Conservation (phyloP, 495 filamentous ascomycete genomes). For the Annulohypoxylon bovei region DNA sequence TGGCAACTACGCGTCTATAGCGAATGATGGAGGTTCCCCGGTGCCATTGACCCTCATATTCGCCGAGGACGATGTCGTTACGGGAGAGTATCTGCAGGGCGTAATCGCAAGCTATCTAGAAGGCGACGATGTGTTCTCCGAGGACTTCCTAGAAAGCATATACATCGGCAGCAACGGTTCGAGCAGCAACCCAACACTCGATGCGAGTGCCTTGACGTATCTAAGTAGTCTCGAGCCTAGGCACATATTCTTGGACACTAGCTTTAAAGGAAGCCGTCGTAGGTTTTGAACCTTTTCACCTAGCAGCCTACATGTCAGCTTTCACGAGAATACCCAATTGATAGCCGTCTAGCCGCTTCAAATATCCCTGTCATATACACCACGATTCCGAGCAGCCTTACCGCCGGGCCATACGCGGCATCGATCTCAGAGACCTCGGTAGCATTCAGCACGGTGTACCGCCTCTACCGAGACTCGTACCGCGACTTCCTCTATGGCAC, state of each 20-base stretch:
- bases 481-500: conserved; percentile 55
- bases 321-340: not conserved
- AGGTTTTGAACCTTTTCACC: not conserved
- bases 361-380: conserved; percentile 7
- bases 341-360: not conserved
- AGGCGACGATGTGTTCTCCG: conserved; percentile 39
- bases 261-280: conserved; percentile 4
- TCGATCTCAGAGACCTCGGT: conserved; percentile 41
- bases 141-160: conserved; percentile 48
- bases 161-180: conserved; percentile 43
- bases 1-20: conserved; percentile 15
- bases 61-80: conserved; percentile 36
- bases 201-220: conserved; percentile 25
- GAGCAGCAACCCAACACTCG: conserved; percentile 18
- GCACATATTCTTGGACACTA: conserved; percentile 23
- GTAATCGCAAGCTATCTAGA: conserved; percentile 28
- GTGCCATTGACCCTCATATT: conserved; percentile 42
- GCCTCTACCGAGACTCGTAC: conserved; percentile 59
- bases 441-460: conserved; percentile 54
- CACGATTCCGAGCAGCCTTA: conserved; percentile 26
- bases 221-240: conserved; percentile 15
- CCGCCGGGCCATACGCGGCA: conserved; percentile 54
- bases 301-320: not conserved
- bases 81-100: conserved; percentile 24
- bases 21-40: not conserved